Evolutionary conservation across 1,284 basidiomycete species (phyloP).

Genomic region (Rhodotorula sp.): DNA sequence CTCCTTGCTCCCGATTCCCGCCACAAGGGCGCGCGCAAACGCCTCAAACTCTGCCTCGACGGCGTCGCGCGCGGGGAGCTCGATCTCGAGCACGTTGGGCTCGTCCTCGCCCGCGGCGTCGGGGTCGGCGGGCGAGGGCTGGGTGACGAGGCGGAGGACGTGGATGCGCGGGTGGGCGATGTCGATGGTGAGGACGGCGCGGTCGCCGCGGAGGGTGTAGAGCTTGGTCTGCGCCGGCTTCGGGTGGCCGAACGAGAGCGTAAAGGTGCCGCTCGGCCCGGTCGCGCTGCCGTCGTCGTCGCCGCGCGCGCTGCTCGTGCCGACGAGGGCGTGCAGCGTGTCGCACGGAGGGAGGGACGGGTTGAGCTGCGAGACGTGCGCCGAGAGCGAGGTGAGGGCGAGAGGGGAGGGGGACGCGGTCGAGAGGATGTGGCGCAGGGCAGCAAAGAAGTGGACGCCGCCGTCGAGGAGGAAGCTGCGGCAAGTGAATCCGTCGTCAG

Average conservation of each 20-base stretch:
- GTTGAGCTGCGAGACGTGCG: conserved; percentile 25
- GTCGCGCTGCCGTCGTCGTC: neutral
- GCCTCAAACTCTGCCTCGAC: conserved; percentile 36
- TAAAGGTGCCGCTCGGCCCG: conserved; percentile 25
- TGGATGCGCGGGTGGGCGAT: conserved; percentile 3
- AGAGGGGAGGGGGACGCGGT: conserved; percentile 15
- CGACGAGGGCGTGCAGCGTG: conserved; percentile 27
- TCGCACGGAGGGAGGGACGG: conserved; percentile 40
- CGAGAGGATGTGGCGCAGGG: conserved; percentile 37
- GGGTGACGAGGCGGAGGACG: neutral
- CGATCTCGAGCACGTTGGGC: conserved; percentile 13
- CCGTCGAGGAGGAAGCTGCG: conserved; percentile 43
- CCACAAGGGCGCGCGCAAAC: conserved; percentile 19
- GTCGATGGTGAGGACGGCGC: conserved; percentile 26
- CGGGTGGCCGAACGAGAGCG: conserved; percentile 33
- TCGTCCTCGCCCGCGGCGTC: neutral
- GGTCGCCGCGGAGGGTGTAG: conserved; percentile 28
- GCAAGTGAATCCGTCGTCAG: neutral
- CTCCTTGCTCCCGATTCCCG: neutral
- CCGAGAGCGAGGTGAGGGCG: conserved; percentile 26
- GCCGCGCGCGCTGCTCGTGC: neutral
- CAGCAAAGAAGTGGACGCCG: conserved; percentile 44
- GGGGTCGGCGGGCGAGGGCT: neutral
- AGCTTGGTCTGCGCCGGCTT: neutral
- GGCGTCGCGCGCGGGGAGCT: conserved; percentile 12